phyloP scores from a whole-genome alignment of 2,329 filamentous ascomycete genomes.

The Fusarium cicatricum region DNA sequence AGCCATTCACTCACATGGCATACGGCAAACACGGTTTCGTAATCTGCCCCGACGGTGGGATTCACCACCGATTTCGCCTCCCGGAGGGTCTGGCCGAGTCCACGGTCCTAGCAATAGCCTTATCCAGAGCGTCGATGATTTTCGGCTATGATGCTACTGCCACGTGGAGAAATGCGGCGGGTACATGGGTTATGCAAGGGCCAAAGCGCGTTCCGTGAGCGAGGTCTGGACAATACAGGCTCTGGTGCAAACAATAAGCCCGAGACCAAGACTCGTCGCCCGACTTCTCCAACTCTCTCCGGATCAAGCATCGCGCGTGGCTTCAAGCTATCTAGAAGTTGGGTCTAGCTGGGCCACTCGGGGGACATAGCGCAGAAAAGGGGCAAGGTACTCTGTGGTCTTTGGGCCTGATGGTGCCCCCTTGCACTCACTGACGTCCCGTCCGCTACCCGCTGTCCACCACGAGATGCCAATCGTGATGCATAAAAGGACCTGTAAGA shows the following conservation, averaged over 20 bases:
- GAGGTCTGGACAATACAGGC: slow-evolving; percentile 18
- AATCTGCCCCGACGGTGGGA: not conserved
- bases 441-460: not conserved
- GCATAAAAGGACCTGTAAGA: not conserved
- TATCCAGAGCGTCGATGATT: too few relatives aligned
- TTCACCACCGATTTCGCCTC: too few relatives aligned
- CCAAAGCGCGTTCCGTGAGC: not conserved
- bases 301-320: slow-evolving; percentile 13
- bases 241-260: not conserved
- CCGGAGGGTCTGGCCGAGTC: not conserved
- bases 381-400: not conserved
- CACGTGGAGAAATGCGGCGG: slow-evolving; percentile 34
- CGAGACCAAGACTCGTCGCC: not conserved
- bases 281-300: slow-evolving; percentile 11
- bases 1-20: too few relatives aligned
- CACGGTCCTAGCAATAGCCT: not conserved
- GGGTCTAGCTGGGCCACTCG: not conserved
- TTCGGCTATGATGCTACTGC: slow-evolving; percentile 7
- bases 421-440: not conserved
- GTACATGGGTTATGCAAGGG: slow-evolving; percentile 32
- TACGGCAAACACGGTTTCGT: too few relatives aligned
- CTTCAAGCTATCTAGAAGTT: not conserved
- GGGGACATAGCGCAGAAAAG: slow-evolving; percentile 3
- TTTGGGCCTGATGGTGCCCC: not conserved
- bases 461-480: not conserved